Percentiles rank a stretch among this genome's conserved stretches.
Evolutionary conservation across 805 yeast species (phyloP).

Genomic region (Myxozyma neotropica): DNA sequence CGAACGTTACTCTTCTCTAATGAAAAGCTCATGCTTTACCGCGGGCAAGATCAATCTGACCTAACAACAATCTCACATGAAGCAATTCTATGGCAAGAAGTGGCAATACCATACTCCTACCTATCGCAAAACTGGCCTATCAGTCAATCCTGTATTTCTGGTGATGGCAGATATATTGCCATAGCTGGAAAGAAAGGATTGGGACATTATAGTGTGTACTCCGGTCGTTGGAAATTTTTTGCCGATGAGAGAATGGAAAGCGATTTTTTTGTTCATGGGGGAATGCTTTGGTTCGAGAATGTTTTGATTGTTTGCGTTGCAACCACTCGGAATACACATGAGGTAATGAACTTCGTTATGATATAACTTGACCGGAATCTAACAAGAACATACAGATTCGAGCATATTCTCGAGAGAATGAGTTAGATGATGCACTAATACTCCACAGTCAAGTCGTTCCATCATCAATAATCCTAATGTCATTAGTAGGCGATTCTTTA

Average conservation of each 20-base stretch:
- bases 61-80: conserved; percentile 48
- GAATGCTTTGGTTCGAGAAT: conserved; percentile 45
- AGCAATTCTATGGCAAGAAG: conserved; percentile 51
- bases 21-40: conserved; percentile 49
- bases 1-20: conserved; percentile 50
- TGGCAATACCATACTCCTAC: conserved; percentile 51
- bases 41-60: conserved; percentile 51
- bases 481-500: conserved; percentile 39
- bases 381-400: conserved; percentile 37
- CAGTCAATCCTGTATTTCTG: conserved; percentile 47
- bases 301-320: conserved; percentile 43
- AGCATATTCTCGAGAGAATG: conserved; percentile 45
- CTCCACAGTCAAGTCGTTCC: conserved; percentile 40
- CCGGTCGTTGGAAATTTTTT: conserved; percentile 53
- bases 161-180: conserved; percentile 54
- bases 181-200: conserved; percentile 55
- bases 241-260: conserved; percentile 43
- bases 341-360: conserved; percentile 22
- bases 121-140: conserved; percentile 51
- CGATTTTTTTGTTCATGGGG: conserved; percentile 45
- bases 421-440: conserved; percentile 41
- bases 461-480: conserved; percentile 40
- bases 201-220: conserved; percentile 46
- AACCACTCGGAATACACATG: conserved; percentile 34
- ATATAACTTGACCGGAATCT: neutral